Conservation (phyloP, 192 early-diverging fungal genomes). For the Backusella westeae region DNA sequence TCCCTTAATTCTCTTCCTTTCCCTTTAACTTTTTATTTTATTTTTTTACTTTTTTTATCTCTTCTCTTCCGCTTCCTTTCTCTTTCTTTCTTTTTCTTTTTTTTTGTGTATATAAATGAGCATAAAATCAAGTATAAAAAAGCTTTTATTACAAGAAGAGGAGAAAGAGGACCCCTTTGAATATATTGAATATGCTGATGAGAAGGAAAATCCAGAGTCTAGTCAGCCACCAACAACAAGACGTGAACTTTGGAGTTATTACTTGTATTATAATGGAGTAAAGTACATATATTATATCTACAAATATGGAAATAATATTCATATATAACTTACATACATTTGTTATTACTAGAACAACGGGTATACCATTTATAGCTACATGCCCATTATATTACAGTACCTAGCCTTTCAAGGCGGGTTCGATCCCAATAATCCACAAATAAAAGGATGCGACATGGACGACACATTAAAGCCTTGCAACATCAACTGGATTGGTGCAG, state of each 20-base stretch:
- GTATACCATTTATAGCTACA: constrained; percentile 15
- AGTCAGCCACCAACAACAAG: constrained; percentile 22
- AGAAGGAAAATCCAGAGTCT: background rate
- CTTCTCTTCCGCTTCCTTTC: too few species aligned
- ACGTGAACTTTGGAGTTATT: constrained; percentile 32
- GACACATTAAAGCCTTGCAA: constrained; percentile 13
- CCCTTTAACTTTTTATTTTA: background rate
- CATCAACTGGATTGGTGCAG: background rate
- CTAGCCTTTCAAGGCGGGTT: constrained; percentile 9
- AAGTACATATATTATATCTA: background rate
- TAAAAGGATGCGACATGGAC: background rate
- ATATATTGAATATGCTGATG: background rate
- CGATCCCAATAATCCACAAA: background rate
- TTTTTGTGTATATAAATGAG: background rate
- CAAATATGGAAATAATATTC: background rate
- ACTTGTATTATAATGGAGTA: constrained; percentile 36
- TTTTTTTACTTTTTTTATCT: background rate
- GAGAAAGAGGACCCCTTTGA: constrained; percentile 8
- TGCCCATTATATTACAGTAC: constrained; percentile 17
- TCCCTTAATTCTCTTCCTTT: background rate
- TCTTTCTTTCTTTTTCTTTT: background rate
- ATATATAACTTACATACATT: background rate
- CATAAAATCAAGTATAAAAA: constrained; percentile 4
- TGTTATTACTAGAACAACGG: constrained; percentile 12
- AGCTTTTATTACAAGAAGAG: background rate